These are phyloP conservation scores for Aspergillus calidoustus DNA, from an alignment of 2,329 filamentous ascomycete genomes.

Conservation along the genomic window DNA sequence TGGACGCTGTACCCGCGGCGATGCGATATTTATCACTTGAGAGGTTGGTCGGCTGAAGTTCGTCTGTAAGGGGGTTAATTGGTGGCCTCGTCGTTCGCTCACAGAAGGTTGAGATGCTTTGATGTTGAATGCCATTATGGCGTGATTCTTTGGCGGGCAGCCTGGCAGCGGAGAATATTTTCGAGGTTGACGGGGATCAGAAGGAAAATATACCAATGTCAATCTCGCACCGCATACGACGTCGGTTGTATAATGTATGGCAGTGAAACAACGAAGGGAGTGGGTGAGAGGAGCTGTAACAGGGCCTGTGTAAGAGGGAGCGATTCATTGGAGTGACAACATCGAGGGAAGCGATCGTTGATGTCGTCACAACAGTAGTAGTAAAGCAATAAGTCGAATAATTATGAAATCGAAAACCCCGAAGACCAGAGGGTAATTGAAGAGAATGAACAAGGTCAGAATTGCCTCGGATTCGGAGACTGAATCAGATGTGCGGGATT, in stretches of 20 bases:
- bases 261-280: conserved; percentile 12
- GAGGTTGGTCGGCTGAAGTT: conserved; percentile 39
- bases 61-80: conserved; percentile 43
- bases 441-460: background rate
- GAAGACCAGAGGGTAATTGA: background rate
- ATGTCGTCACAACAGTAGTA: conserved; percentile 5
- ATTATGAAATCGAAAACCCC: background rate
- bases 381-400: background rate
- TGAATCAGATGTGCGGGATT: background rate
- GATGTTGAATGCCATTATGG: conserved; percentile 24
- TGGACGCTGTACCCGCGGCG: conserved; percentile 35
- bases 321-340: conserved; percentile 11
- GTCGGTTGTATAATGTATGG: conserved; percentile 10
- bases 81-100: conserved; percentile 44
- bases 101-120: conserved; percentile 32
- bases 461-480: background rate
- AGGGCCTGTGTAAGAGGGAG: background rate
- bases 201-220: background rate
- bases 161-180: conserved; percentile 2
- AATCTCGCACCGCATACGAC: background rate
- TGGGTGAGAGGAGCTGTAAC: conserved; percentile 10
- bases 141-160: background rate
- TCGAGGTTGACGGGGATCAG: background rate
- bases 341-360: conserved; percentile 1
- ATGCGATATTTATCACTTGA: conserved; percentile 19